Conservation (phyloP, 2,329 filamentous ascomycete species). For the Epichloe coenophiala region DNA sequence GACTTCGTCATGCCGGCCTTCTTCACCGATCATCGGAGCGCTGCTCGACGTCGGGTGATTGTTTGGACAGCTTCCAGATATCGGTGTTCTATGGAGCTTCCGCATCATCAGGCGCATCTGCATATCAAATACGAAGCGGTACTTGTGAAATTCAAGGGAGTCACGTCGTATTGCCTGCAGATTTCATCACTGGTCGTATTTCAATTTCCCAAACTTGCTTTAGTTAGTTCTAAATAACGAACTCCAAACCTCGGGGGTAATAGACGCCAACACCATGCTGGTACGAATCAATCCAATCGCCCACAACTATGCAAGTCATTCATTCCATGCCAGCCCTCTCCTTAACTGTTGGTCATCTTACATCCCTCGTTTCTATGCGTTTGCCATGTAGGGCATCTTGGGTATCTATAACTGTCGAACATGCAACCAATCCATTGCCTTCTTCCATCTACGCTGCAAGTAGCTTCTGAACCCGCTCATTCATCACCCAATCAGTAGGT, state of each 20-base stretch:
- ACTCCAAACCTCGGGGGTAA: conserved; percentile 1
- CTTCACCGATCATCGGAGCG: no score
- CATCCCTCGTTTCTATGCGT: background rate
- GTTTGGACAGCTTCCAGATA: no score
- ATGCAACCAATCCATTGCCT: background rate
- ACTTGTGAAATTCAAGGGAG: no score
- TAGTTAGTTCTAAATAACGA: background rate
- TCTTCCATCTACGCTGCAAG: conserved; percentile 10
- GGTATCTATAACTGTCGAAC: background rate
- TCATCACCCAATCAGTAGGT: conserved; percentile 23
- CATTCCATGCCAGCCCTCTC: background rate
- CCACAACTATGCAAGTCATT: background rate
- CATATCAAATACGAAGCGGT: no score
- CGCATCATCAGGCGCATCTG: no score
- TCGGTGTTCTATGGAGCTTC: no score
- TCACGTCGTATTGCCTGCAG: no score
- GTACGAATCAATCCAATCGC: background rate
- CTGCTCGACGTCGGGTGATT: no score
- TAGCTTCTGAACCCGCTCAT: conserved; percentile 23
- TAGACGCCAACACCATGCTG: conserved; percentile 6
- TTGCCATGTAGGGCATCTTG: background rate
- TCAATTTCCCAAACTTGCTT: background rate
- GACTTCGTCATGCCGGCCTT: no score
- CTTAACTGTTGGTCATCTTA: background rate
- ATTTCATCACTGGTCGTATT: background rate